Conservation (phyloP, 768 basidiomycete genomes). For the Boletus subcaerulescens region DNA sequence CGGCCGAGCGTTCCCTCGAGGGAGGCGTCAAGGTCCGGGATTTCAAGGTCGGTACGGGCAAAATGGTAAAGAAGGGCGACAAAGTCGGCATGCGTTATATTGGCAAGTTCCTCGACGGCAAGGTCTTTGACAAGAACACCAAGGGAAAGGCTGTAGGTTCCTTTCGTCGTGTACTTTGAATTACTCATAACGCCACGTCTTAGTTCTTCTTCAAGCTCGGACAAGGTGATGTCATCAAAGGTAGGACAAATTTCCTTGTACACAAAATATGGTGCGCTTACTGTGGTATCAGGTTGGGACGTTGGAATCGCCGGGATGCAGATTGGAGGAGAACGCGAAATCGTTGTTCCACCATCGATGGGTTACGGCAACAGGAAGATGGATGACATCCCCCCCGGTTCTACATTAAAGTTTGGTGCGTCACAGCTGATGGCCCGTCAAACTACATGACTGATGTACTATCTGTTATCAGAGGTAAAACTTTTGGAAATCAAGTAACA, state of each 20-base stretch:
- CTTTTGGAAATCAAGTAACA: conserved; percentile 63
- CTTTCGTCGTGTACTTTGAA: conserved; percentile 5
- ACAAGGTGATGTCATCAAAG: conserved; percentile 89
- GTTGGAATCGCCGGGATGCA: conserved; percentile 91
- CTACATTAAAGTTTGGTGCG: conserved; percentile 81
- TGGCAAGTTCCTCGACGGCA: conserved; percentile 79
- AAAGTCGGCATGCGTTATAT: conserved; percentile 87
- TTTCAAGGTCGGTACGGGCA: conserved; percentile 76
- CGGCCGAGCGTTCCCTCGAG: conserved; percentile 40
- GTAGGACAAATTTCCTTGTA: conserved; percentile 32
- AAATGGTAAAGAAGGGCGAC: conserved; percentile 82
- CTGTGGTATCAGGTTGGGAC: conserved; percentile 68
- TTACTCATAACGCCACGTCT: conserved; percentile 1
- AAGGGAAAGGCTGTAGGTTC: conserved; percentile 79
- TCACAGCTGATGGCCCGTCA: conserved; percentile 7
- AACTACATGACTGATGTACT: conserved; percentile 10
- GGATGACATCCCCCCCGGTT: conserved; percentile 67
- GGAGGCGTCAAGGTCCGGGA: conserved; percentile 80
- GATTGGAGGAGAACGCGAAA: conserved; percentile 79
- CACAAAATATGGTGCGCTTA: conserved; percentile 1
- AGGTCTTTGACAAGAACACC: conserved; percentile 75
- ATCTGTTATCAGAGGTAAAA: conserved; percentile 57
- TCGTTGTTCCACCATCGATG: conserved; percentile 70
- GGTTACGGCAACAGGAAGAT: conserved; percentile 68
- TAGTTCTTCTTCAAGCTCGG: conserved; percentile 82